Conservation (phyloP, 129 eudicot species). For the Helichrysum umbraculigerum region DNA sequence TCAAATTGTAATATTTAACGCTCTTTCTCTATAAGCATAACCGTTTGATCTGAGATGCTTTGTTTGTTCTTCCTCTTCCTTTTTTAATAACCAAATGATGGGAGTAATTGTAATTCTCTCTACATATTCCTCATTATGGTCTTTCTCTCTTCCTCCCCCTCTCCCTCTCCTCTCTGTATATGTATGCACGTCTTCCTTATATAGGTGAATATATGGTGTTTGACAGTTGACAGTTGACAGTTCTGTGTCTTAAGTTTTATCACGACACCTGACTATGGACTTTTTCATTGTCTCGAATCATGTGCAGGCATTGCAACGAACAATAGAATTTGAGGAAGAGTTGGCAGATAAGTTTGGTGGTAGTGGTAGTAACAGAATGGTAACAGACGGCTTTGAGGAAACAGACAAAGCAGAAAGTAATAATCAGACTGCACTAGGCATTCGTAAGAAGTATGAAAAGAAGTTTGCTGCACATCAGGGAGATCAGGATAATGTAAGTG, state of each 20-base stretch:
- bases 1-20: constrained; percentile 1
- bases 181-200: neutral
- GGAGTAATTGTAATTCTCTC: neutral
- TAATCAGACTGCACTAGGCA: constrained; percentile 65
- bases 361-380: constrained; percentile 61
- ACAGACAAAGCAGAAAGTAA: constrained; percentile 46
- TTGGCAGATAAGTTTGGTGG: constrained; percentile 94
- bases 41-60: neutral
- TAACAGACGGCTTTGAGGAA: constrained; percentile 61
- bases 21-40: constrained; percentile 7
- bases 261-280: constrained; percentile 14
- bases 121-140: constrained; percentile 16
- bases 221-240: constrained; percentile 12
- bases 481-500: constrained; percentile 53
- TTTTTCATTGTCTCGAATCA: constrained; percentile 11
- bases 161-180: too few relatives aligned
- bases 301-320: constrained; percentile 82
- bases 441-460: constrained; percentile 92
- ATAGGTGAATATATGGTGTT: constrained; percentile 17
- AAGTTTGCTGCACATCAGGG: constrained; percentile 85
- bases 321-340: constrained; percentile 96
- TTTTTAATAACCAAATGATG: neutral
- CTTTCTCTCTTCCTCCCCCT: neutral
- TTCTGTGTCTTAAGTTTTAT: neutral
- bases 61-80: constrained; percentile 7